A percentile compares a stretch with the other conserved stretches of the same genome.
phyloP scores from a whole-genome alignment of 441 rosid species.

The Populus hybrid region DNA sequence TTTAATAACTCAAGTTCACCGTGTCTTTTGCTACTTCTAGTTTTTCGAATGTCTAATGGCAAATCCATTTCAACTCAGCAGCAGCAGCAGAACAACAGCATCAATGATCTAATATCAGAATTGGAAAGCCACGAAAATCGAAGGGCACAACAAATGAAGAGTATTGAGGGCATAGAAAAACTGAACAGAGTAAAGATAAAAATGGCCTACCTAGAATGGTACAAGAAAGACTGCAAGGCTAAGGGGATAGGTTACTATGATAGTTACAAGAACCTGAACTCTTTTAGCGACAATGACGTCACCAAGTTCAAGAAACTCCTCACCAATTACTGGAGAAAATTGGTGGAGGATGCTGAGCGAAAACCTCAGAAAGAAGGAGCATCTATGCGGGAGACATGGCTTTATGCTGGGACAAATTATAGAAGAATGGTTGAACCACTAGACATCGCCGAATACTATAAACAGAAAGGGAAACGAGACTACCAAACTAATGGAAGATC shows the following conservation, averaged over 20 bases:
- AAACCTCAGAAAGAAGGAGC: slow-evolving; percentile 44
- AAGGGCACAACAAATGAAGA: slow-evolving; percentile 10
- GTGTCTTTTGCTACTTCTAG: background rate
- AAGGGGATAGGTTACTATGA: slow-evolving; percentile 48
- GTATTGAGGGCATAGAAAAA: slow-evolving; percentile 22
- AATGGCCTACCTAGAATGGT: slow-evolving; percentile 54
- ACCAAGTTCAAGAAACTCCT: slow-evolving; percentile 31
- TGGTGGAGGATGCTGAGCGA: slow-evolving; percentile 48
- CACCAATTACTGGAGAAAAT: slow-evolving; percentile 36
- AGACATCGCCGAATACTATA: slow-evolving; percentile 55
- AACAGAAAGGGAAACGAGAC: slow-evolving; percentile 5
- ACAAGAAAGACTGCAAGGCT: slow-evolving; percentile 39
- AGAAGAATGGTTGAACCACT: slow-evolving; percentile 75
- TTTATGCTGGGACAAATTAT: slow-evolving; percentile 41
- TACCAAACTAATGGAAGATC: slow-evolving; percentile 41
- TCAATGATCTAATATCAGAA: slow-evolving; percentile 6
- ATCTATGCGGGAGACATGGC: slow-evolving; percentile 25
- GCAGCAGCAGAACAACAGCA: slow-evolving; percentile 9
- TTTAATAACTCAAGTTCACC: too few species aligned
- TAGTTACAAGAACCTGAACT: slow-evolving; percentile 31
- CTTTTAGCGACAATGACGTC: background rate
- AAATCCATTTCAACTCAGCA: slow-evolving; percentile 7
- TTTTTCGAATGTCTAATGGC: background rate
- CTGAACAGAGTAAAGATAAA: slow-evolving; percentile 37
- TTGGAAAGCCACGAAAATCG: slow-evolving; percentile 26